These are phyloP conservation scores for Albizia julibrissin DNA, from an alignment of 306 rosid species.

Conservation along the genomic window DNA sequence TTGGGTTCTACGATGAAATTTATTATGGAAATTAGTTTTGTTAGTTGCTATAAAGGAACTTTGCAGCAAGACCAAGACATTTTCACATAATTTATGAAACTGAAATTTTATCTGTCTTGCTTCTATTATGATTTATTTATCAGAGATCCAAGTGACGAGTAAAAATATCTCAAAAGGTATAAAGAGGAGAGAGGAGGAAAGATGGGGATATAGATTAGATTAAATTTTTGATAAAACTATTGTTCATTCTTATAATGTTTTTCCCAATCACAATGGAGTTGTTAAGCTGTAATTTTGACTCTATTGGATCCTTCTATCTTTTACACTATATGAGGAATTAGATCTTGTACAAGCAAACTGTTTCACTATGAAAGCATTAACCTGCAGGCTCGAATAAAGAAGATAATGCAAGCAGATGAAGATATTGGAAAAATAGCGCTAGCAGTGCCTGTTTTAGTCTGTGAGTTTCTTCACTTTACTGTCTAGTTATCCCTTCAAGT, in stretches of 20 bases:
- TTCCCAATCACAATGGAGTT: conserved; percentile 1
- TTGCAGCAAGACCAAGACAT: neutral
- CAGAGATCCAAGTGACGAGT: neutral
- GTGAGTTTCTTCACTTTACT: conserved; percentile 55
- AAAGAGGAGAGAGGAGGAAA: neutral
- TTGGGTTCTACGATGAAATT: conserved; percentile 13
- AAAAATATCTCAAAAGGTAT: neutral
- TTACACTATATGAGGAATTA: conserved; percentile 17
- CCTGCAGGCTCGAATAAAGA: conserved; percentile 87
- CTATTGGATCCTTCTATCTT: neutral
- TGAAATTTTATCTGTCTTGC: neutral
- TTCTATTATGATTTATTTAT: conserved; percentile 14
- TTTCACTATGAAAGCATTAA: conserved; percentile 34
- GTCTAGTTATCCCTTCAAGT: neutral
- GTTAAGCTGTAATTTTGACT: neutral
- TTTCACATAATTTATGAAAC: neutral
- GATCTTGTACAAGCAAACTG: conserved; percentile 8
- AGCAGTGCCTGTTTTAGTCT: conserved; percentile 97
- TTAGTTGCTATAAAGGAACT: neutral
- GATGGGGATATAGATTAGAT: neutral
- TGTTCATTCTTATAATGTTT: neutral
- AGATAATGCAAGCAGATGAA: conserved; percentile 98
- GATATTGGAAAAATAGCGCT: conserved; percentile 95
- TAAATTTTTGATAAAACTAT: neutral
- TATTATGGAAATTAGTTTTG: neutral